Conservation (phyloP, 2,329 filamentous ascomycete genomes). For the Verticillium longisporum region DNA sequence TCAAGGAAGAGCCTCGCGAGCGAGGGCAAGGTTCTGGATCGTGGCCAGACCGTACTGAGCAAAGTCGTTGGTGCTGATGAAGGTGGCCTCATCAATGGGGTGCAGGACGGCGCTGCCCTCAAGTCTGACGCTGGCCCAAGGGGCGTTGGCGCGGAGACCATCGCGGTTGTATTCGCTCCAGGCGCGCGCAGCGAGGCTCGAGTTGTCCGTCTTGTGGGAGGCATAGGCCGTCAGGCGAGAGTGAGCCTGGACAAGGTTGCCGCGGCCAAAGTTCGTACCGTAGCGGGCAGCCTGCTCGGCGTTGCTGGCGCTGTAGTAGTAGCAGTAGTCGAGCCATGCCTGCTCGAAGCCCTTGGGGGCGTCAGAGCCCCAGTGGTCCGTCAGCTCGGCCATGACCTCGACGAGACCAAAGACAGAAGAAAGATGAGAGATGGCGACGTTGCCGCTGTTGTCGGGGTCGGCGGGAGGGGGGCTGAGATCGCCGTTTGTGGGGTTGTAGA, state of each 20-base stretch:
- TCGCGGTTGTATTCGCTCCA: slow-evolving; percentile 48
- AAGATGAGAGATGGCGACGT: slow-evolving; percentile 47
- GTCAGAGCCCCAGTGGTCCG: slow-evolving; percentile 39
- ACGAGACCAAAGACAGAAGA: slow-evolving; percentile 51
- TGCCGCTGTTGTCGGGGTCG: slow-evolving; percentile 43
- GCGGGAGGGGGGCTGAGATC: slow-evolving; percentile 43
- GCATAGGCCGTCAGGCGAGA: slow-evolving; percentile 51
- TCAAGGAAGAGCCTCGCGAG: slow-evolving; percentile 10
- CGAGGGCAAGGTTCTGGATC: slow-evolving; percentile 46
- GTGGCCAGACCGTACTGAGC: slow-evolving; percentile 51
- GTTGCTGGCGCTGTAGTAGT: slow-evolving; percentile 43
- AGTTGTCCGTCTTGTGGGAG: slow-evolving; percentile 34
- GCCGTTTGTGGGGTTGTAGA: slow-evolving; percentile 43
- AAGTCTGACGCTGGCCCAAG: slow-evolving; percentile 31
- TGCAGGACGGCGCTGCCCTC: slow-evolving; percentile 35
- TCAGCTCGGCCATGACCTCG: slow-evolving; percentile 49
- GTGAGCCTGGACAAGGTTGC: slow-evolving; percentile 48
- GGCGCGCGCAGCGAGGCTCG: slow-evolving; percentile 39
- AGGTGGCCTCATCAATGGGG: slow-evolving; percentile 46
- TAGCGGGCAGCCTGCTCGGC: slow-evolving; percentile 47
- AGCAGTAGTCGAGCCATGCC: slow-evolving; percentile 54
- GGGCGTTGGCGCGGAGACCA: slow-evolving; percentile 29
- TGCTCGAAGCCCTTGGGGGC: slow-evolving; percentile 41
- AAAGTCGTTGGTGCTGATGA: slow-evolving; percentile 50
- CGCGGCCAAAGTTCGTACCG: slow-evolving; percentile 37